A percentile compares a stretch with the other conserved stretches of the same genome.
Conservation (phyloP, 495 filamentous ascomycete genomes). For the Podospora fimiseda region DNA sequence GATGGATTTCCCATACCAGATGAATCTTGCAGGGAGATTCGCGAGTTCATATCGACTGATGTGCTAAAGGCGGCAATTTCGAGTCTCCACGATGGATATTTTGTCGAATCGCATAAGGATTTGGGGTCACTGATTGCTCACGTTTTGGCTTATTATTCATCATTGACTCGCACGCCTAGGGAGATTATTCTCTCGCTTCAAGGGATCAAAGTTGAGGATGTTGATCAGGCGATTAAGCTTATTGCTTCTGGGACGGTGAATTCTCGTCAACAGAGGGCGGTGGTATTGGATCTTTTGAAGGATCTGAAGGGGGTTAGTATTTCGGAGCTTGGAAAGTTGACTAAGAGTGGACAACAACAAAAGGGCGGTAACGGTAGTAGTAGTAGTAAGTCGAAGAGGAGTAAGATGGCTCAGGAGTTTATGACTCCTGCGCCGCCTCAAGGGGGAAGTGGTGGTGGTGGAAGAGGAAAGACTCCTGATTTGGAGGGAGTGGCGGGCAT, state of each 20-base stretch:
- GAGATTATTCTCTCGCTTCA: conserved; percentile 49
- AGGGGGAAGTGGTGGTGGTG: conserved; percentile 8
- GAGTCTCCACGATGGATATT: conserved; percentile 88
- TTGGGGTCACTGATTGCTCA: conserved; percentile 80
- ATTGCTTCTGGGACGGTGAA: conserved; percentile 45
- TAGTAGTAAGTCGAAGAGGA: conserved; percentile 32
- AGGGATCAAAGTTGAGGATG: conserved; percentile 47
- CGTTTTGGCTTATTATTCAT: conserved; percentile 69
- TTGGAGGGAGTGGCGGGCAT: conserved; percentile 40
- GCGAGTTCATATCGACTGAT: conserved; percentile 84
- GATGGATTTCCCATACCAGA: conserved; percentile 43
- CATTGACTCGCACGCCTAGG: conserved; percentile 53
- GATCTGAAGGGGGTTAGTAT: conserved; percentile 83
- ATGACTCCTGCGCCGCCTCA: conserved; percentile 32
- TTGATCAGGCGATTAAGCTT: conserved; percentile 56
- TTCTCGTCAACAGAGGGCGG: conserved; percentile 67
- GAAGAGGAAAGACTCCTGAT: conserved; percentile 28
- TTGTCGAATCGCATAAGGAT: conserved; percentile 93
- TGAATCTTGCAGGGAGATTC: conserved; percentile 55
- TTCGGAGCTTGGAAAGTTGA: conserved; percentile 83
- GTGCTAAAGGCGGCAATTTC: conserved; percentile 78
- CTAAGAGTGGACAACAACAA: conserved; percentile 34
- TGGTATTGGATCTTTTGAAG: conserved; percentile 82
- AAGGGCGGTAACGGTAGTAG: conserved; percentile 1
- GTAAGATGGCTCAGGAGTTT: conserved; percentile 53